Evolutionary conservation across 75 land plant genomes (phyloP).

Genomic region (Adiantum capillusveneris): DNA sequence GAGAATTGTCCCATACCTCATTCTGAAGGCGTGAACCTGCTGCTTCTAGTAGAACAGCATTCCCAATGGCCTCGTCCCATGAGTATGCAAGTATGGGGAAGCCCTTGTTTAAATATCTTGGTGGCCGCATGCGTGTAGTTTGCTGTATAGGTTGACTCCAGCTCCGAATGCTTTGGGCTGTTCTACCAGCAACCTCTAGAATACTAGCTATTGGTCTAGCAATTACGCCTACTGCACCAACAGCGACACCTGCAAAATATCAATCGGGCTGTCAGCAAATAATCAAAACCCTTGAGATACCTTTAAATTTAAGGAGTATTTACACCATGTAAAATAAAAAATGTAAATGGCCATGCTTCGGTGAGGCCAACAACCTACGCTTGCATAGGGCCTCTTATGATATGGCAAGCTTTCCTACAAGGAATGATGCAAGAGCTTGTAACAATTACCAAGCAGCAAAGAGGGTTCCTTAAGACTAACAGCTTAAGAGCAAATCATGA

Average conservation of each 20-base stretch:
- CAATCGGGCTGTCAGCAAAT: too few relatives aligned
- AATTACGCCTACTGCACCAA: constrained; percentile 83
- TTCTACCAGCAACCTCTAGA: constrained; percentile 88
- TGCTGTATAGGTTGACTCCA: constrained; percentile 56
- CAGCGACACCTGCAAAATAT: constrained; percentile 64
- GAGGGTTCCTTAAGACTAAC: too few relatives aligned
- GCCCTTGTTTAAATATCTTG: constrained; percentile 64
- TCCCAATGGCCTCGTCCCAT: constrained; percentile 93
- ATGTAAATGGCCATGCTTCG: too few relatives aligned
- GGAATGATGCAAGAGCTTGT: too few relatives aligned
- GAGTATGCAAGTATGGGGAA: constrained; percentile 76
- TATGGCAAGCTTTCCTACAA: too few relatives aligned
- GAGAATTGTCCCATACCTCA: constrained; percentile 46
- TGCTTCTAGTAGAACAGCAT: constrained; percentile 63
- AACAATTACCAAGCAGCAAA: too few relatives aligned
- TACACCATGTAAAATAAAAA: too few relatives aligned
- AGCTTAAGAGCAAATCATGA: too few relatives aligned
- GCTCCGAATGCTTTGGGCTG: constrained; percentile 95
- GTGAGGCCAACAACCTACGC: too few relatives aligned
- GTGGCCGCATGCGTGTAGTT: constrained; percentile 58
- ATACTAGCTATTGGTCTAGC: constrained; percentile 91
- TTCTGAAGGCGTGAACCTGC: constrained; percentile 42
- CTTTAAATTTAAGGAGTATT: too few relatives aligned
- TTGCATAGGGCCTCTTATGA: too few relatives aligned
- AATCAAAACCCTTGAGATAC: neutral